phyloP scores from a whole-genome alignment of 2,329 filamentous ascomycete species.

The Venturiaceae sp. region DNA sequence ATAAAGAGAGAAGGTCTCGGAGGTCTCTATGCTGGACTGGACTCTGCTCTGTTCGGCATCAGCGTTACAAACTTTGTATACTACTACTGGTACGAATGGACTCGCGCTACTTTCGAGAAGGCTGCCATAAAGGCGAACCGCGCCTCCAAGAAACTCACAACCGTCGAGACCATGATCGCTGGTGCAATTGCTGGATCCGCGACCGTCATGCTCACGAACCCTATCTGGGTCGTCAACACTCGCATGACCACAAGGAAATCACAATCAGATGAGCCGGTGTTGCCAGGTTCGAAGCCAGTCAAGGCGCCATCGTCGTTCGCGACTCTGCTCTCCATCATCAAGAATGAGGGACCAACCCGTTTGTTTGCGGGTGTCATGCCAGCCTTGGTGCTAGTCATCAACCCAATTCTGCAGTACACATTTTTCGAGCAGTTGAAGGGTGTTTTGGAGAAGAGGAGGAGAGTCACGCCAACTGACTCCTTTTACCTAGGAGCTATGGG shows the following conservation, averaged over 20 bases:
- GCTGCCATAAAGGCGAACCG: conserved; percentile 66
- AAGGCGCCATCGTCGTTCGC: conserved; percentile 61
- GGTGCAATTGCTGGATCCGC: conserved; percentile 89
- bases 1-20: conserved; percentile 82
- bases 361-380: conserved; percentile 90
- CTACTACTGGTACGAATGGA: conserved; percentile 99
- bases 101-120: conserved; percentile 69
- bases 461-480: conserved; percentile 74
- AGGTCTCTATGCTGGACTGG: conserved; percentile 86
- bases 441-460: conserved; percentile 61
- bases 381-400: conserved; percentile 88
- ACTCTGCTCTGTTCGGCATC: conserved; percentile 93
- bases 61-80: conserved; percentile 99
- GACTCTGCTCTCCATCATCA: conserved; percentile 71
- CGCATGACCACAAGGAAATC: conserved; percentile 83
- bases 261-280: conserved; percentile 34
- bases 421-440: conserved; percentile 99
- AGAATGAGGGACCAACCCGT: conserved; percentile 72
- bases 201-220: conserved; percentile 93
- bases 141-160: conserved; percentile 72
- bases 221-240: conserved; percentile 98
- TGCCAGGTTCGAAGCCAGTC: conserved; percentile 29
- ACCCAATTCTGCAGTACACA: conserved; percentile 97
- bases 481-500: conserved; percentile 88
- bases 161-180: conserved; percentile 87